These are phyloP conservation scores for Euphorbia celastroides DNA, from an alignment of 441 rosid genomes.

Conservation along the genomic window DNA sequence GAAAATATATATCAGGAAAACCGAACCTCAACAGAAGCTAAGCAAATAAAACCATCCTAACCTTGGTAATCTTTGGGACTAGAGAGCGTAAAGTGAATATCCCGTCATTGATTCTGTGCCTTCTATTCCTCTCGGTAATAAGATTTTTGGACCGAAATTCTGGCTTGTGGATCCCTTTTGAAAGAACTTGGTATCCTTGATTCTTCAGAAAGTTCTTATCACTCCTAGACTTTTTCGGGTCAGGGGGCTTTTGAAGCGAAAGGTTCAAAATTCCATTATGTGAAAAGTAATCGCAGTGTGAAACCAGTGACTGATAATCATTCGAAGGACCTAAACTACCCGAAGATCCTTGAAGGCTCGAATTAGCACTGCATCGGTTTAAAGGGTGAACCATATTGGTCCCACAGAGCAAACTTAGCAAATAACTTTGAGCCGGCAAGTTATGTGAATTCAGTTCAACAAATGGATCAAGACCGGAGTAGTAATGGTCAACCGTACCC, in stretches of 20 bases:
- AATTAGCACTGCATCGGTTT: slow-evolving; percentile 22
- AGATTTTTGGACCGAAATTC: slow-evolving; percentile 63
- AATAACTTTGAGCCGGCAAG: slow-evolving; percentile 21
- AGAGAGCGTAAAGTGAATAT: slow-evolving; percentile 51
- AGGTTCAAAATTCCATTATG: slow-evolving; percentile 25
- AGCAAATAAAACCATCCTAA: slow-evolving; percentile 16
- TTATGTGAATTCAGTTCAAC: slow-evolving; percentile 26
- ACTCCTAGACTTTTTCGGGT: slow-evolving; percentile 14
- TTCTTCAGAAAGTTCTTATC: slow-evolving; percentile 21
- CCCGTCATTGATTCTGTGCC: slow-evolving; percentile 50
- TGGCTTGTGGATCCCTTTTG: slow-evolving; percentile 20
- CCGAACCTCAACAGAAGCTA: neutral
- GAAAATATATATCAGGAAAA: neutral
- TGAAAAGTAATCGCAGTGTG: slow-evolving; percentile 16
- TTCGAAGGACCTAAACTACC: slow-evolving; percentile 37
- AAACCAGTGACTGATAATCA: slow-evolving; percentile 32
- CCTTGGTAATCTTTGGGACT: slow-evolving; percentile 85
- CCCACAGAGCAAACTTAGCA: slow-evolving; percentile 24
- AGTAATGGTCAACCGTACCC: slow-evolving; percentile 16
- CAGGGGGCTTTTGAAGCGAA: slow-evolving; percentile 19
- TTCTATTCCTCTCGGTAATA: slow-evolving; percentile 68
- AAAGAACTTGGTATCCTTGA: slow-evolving; percentile 12
- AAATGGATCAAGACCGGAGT: slow-evolving; percentile 22
- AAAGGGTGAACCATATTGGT: slow-evolving; percentile 19
- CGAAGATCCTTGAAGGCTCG: slow-evolving; percentile 45